Evolutionary conservation across 2,329 filamentous ascomycete genomes (phyloP).

Genomic region (Xylariaceae sp.): DNA sequence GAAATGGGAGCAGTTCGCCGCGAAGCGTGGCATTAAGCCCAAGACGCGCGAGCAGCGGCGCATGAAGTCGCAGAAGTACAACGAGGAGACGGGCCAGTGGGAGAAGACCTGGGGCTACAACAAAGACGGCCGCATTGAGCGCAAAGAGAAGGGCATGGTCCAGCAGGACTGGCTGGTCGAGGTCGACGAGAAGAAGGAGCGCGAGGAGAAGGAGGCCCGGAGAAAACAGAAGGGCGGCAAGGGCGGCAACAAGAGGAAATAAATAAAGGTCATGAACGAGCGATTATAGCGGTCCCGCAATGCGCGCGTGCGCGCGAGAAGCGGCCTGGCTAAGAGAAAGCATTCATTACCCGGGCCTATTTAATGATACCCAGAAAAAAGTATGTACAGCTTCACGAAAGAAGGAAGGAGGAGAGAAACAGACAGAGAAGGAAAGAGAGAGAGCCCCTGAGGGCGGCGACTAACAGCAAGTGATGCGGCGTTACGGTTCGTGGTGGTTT

Average conservation of each 20-base stretch:
- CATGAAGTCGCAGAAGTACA: conserved; percentile 70
- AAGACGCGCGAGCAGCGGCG: conserved; percentile 71
- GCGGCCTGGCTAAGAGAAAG: background rate
- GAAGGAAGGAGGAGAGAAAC: background rate
- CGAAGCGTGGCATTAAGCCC: conserved; percentile 92
- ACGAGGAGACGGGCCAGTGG: conserved; percentile 82
- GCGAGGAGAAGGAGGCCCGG: conserved; percentile 21
- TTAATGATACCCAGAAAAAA: conserved; percentile 16
- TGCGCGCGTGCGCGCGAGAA: background rate
- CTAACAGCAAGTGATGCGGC: conserved; percentile 10
- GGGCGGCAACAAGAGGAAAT: conserved; percentile 28
- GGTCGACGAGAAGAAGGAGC: conserved; percentile 65
- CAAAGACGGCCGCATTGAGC: conserved; percentile 52
- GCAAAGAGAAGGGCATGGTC: conserved; percentile 68
- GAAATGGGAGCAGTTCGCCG: conserved; percentile 94
- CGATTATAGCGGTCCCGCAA: background rate
- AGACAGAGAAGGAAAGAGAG: background rate
- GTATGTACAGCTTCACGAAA: conserved; percentile 5
- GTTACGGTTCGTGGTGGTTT: conserved; percentile 6
- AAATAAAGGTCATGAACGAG: conserved; percentile 5
- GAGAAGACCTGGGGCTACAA: conserved; percentile 87
- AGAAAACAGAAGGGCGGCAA: conserved; percentile 16
- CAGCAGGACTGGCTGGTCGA: conserved; percentile 86
- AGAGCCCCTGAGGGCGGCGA: background rate
- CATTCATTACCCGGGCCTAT: background rate